These are phyloP conservation scores for Tolypocladium tropicale DNA, from an alignment of 2,329 filamentous ascomycete species.

Conservation along the genomic window DNA sequence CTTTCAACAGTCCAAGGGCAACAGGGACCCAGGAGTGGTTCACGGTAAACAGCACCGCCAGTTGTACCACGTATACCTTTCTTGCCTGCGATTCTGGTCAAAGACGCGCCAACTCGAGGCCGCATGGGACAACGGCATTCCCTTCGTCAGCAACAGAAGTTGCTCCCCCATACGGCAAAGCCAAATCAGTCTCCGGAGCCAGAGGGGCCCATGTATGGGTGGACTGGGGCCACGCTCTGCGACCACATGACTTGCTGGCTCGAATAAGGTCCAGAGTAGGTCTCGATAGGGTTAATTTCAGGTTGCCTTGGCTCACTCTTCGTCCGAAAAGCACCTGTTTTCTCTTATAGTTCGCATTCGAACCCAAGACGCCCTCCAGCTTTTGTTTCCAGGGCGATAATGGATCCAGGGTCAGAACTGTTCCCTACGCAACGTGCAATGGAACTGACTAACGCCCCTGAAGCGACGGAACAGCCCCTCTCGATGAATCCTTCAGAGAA, in stretches of 20 bases:
- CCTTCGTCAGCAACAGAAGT: background rate
- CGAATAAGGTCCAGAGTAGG: slow-evolving; percentile 2
- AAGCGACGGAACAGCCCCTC: slow-evolving; percentile 38
- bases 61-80: background rate
- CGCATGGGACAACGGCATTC: background rate
- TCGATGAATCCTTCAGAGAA: slow-evolving; percentile 50
- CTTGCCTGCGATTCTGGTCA: background rate
- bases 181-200: slow-evolving; percentile 10
- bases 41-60: background rate
- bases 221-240: slow-evolving; percentile 19
- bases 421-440: slow-evolving; percentile 1
- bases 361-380: background rate
- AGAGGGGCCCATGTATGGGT: slow-evolving; percentile 17
- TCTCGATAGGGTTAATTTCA: background rate
- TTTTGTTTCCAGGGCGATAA: slow-evolving; percentile 1
- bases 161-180: slow-evolving; percentile 13
- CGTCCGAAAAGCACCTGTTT: background rate
- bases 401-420: slow-evolving; percentile 22
- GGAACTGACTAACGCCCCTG: slow-evolving; percentile 12
- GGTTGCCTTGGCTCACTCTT: background rate
- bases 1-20: background rate
- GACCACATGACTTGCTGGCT: slow-evolving; percentile 19
- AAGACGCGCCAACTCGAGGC: background rate
- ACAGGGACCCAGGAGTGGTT: background rate
- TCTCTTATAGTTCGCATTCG: background rate